Evolutionary conservation across 306 rosid species (phyloP).

Genomic region (Cucumis cinereus): DNA sequence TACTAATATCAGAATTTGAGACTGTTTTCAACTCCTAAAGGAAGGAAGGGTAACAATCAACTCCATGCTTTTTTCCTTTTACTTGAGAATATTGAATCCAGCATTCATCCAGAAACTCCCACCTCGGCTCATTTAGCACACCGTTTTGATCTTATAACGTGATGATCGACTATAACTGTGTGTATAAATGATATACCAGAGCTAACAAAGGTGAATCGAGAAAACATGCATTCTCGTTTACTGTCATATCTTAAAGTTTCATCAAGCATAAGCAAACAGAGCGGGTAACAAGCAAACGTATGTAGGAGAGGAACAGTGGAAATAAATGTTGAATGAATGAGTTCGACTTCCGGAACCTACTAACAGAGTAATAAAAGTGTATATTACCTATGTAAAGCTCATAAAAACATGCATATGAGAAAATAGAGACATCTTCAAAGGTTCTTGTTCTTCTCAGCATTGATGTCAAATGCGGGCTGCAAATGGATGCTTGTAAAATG

Average conservation of each 20-base stretch:
- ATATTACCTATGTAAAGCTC: background rate
- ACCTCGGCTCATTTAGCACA: background rate
- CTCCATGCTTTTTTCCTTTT: background rate
- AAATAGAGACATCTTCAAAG: background rate
- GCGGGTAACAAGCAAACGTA: background rate
- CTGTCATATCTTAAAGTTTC: background rate
- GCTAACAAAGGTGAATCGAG: background rate
- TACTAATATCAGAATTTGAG: background rate
- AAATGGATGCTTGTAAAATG: background rate
- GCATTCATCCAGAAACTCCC: background rate
- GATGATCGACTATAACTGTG: background rate
- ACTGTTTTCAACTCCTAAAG: background rate
- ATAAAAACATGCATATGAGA: background rate
- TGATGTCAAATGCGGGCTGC: background rate
- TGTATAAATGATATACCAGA: background rate
- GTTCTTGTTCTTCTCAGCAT: background rate
- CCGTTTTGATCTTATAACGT: background rate
- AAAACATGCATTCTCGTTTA: background rate
- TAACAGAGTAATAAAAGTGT: background rate
- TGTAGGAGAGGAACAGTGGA: background rate
- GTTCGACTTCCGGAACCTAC: background rate
- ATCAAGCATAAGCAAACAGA: background rate
- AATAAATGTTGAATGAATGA: background rate
- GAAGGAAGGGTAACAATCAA: background rate
- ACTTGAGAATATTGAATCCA: background rate